phyloP scores from a whole-genome alignment of 345 rosid species.

The Hirschfeldia incana region DNA sequence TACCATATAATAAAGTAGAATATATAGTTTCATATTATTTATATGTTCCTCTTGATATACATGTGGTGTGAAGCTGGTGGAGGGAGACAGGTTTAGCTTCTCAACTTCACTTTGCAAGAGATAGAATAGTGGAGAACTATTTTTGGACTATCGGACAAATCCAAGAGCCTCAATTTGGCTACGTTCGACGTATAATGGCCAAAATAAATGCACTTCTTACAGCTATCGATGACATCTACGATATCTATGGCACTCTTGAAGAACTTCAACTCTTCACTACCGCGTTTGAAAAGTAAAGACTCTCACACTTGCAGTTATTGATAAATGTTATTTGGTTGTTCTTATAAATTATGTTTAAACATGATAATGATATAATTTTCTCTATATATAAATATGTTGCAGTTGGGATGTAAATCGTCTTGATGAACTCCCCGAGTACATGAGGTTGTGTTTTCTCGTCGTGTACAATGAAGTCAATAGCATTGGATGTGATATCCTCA shows the following conservation, averaged over 20 bases:
- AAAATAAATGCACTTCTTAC: slow-evolving; percentile 29
- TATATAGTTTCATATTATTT: too few relatives aligned
- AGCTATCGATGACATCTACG: slow-evolving; percentile 47
- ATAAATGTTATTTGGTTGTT: background rate
- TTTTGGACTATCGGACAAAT: slow-evolving; percentile 39
- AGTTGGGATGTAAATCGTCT: slow-evolving; percentile 35
- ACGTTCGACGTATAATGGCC: slow-evolving; percentile 28
- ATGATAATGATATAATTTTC: background rate
- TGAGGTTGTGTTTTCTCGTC: slow-evolving; percentile 33
- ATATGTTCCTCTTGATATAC: background rate
- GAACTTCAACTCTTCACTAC: slow-evolving; percentile 46
- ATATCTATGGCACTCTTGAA: slow-evolving; percentile 42
- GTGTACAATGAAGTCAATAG: slow-evolving; percentile 35
- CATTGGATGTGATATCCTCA: slow-evolving; percentile 28
- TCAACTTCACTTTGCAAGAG: slow-evolving; percentile 40
- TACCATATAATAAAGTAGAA: too few relatives aligned
- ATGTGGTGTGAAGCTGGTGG: slow-evolving; percentile 45
- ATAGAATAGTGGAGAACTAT: slow-evolving; percentile 45
- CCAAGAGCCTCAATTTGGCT: slow-evolving; percentile 36
- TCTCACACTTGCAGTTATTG: background rate
- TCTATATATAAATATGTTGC: background rate
- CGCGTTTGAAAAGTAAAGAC: slow-evolving; percentile 39
- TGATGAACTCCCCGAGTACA: slow-evolving; percentile 40
- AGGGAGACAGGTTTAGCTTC: slow-evolving; percentile 30
- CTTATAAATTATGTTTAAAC: background rate